phyloP scores from a whole-genome alignment of 2,329 filamentous ascomycete species.

The Helotiales sp. region DNA sequence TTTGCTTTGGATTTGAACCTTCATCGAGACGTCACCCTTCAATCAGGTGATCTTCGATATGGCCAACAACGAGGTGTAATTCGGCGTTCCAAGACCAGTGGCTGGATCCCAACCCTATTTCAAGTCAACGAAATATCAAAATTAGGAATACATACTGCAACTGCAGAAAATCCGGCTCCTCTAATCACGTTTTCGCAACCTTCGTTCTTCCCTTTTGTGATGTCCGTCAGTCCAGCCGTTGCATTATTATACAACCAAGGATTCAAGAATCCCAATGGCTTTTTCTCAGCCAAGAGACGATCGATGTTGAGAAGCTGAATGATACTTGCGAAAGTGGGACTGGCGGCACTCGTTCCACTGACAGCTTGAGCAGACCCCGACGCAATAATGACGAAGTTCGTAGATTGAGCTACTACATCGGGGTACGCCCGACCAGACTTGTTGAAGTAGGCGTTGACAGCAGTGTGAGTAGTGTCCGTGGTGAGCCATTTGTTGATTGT shows the following conservation, averaged over 20 bases:
- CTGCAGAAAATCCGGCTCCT: slow-evolving; percentile 34
- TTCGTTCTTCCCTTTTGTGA: slow-evolving; percentile 46
- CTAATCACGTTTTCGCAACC: slow-evolving; percentile 44
- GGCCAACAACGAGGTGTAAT: slow-evolving; percentile 28
- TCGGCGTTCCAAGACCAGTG: slow-evolving; percentile 53
- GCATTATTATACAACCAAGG: slow-evolving; percentile 49
- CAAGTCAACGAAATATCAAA: slow-evolving; percentile 9
- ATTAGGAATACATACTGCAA: slow-evolving; percentile 18
- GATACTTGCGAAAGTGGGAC: slow-evolving; percentile 62
- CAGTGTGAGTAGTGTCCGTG: slow-evolving; percentile 52
- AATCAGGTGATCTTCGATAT: slow-evolving; percentile 8
- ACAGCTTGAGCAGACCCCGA: slow-evolving; percentile 46
- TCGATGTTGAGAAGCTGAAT: slow-evolving; percentile 68
- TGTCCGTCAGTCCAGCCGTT: slow-evolving; percentile 49
- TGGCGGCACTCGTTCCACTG: slow-evolving; percentile 58
- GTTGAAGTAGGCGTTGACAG: slow-evolving; percentile 53
- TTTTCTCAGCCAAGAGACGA: slow-evolving; percentile 55
- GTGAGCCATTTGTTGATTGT: slow-evolving; percentile 51
- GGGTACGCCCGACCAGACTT: slow-evolving; percentile 54
- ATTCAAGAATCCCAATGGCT: slow-evolving; percentile 50
- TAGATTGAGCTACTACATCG: slow-evolving; percentile 60
- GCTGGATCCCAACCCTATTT: slow-evolving; percentile 51
- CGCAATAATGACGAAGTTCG: slow-evolving; percentile 54
- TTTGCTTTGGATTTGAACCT: no score
- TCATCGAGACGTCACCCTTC: no score